These are phyloP conservation scores for Zelopaecilomyces penicillatus DNA, from an alignment of 2,329 filamentous ascomycete genomes.

Conservation along the genomic window DNA sequence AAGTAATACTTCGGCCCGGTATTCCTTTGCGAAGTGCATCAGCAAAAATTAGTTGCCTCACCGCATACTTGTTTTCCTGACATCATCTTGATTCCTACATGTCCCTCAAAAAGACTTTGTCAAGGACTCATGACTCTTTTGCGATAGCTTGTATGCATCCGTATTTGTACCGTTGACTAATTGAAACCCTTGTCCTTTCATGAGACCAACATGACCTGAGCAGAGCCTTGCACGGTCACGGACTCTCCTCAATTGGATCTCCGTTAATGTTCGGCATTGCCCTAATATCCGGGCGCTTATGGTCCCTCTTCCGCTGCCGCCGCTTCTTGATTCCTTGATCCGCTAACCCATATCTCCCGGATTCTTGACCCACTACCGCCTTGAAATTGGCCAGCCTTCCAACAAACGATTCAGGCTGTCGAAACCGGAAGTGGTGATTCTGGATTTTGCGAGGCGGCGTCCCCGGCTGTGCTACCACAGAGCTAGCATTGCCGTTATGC, in stretches of 20 bases:
- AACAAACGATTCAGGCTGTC: slow-evolving; percentile 23
- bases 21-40: no score
- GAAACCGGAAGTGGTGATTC: slow-evolving; percentile 18
- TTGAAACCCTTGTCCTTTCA: no score
- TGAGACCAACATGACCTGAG: no score
- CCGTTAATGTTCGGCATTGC: slow-evolving; percentile 23
- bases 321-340: slow-evolving; percentile 9
- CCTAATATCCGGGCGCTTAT: slow-evolving; percentile 24
- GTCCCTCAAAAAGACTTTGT: no score
- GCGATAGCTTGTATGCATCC: no score
- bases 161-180: no score
- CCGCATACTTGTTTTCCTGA: no score
- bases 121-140: no score
- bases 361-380: background rate
- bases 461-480: background rate
- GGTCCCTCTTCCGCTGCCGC: slow-evolving; percentile 13
- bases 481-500: background rate
- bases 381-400: slow-evolving; percentile 18
- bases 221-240: background rate
- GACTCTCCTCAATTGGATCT: slow-evolving; percentile 25
- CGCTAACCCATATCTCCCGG: background rate
- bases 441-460: slow-evolving; percentile 1
- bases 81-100: no score
- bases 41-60: no score
- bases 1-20: no score